Base-by-base conservation (phyloP, 805 yeast species). In the Candida caryicola region DNA sequence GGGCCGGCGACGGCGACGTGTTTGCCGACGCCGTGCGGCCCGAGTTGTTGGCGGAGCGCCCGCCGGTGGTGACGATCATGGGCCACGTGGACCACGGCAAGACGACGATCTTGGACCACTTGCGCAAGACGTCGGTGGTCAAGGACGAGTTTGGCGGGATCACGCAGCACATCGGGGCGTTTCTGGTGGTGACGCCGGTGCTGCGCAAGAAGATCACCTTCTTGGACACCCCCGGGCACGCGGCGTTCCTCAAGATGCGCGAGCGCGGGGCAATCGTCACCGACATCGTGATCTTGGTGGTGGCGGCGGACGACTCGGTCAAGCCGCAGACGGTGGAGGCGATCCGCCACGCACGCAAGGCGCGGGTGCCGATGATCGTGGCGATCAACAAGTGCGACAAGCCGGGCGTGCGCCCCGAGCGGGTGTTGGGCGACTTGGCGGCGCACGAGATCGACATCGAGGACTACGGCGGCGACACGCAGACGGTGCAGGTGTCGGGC, bases 41-140 rank as follows among this genome's bases (percentile, higher is more conserved):
- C n/a, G 62, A 64, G 5, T 53, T 62, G 16, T 57, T 83, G 45
- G 78, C 76, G 31, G 71, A 81, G 5, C 69, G 98, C 47, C 89
- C 99, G 0, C 99, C 99, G 0, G 83, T 93, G 17, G 97, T 93
- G 4, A 90, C 99, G 0, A 86, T 93, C 36, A 93, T 93, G 98
- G 99, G 99, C 2, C 99, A 93, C 60, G 99, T 93, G 21, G 99
- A 93, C 61, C 99, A 93, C 56, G 99, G 99, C 2, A 93, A 93
- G 59, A 93, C 99, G 2, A 91, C 99, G 0, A 82, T 93, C 43
- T 72, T 93, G 39, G 99, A 93, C 59, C 78, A 80, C 53, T 66
- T 93, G 51, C 73, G 98, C 31, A 88, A 86, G 48, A 84, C 96
- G 0, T 78, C 90, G 0, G 79, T 93, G 5, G 98, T 83, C 0